These are phyloP conservation scores for Globisporangium carolinianum DNA, from an alignment of 352 stramenopile genomes.

Conservation along the genomic window DNA sequence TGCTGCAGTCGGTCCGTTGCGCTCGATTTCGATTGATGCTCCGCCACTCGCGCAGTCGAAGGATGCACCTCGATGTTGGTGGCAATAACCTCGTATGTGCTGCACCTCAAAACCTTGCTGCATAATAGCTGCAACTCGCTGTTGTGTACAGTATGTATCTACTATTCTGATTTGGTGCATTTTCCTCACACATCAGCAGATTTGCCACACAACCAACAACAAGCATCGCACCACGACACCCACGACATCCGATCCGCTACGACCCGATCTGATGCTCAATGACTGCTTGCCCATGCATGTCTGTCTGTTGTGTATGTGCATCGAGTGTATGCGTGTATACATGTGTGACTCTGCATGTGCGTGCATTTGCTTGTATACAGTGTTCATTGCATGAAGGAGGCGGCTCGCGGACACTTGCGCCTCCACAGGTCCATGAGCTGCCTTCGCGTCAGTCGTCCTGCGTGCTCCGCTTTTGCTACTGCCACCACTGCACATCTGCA, in stretches of 20 bases:
- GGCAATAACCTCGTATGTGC: too few relatives aligned
- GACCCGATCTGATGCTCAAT: too few relatives aligned
- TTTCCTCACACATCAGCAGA: too few relatives aligned
- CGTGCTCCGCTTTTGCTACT: not conserved
- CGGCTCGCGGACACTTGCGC: not conserved
- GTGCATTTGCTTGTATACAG: not conserved
- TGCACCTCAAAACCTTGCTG: too few relatives aligned
- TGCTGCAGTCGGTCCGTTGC: not conserved
- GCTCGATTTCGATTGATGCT: conserved; percentile 2
- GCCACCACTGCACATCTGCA: not conserved
- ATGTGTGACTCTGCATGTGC: not conserved
- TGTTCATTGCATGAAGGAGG: conserved; percentile 9
- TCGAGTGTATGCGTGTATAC: not conserved
- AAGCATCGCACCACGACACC: not conserved
- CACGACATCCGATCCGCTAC: not conserved
- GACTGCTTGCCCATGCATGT: not conserved
- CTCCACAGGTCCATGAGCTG: conserved; percentile 5
- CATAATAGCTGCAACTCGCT: too few relatives aligned
- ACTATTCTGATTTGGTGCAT: not conserved
- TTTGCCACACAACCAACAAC: conserved; percentile 5
- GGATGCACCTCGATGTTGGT: too few relatives aligned
- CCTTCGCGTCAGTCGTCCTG: not conserved
- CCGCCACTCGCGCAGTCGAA: not conserved
- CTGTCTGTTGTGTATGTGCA: not conserved
- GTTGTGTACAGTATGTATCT: too few relatives aligned